Evolutionary conservation across 2,329 filamentous ascomycete genomes (phyloP).

Genomic region (Chlorencoelia australis): DNA sequence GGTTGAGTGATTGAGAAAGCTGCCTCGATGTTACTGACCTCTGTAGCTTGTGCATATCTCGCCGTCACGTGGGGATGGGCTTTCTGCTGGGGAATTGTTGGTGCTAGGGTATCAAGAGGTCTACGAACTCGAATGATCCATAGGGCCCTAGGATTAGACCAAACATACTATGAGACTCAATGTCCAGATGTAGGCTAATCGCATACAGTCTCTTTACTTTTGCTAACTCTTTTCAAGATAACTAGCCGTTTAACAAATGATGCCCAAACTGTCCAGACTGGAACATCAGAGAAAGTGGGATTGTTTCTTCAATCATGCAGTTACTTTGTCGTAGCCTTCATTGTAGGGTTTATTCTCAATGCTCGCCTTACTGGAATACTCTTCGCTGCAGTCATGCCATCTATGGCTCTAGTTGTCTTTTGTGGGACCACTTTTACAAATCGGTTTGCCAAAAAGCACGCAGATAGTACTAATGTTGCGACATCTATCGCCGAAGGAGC

Average conservation of each 20-base stretch:
- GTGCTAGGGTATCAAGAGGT: slow-evolving; percentile 37
- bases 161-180: slow-evolving; percentile 40
- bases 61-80: slow-evolving; percentile 39
- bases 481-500: slow-evolving; percentile 42
- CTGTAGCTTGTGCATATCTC: slow-evolving; percentile 36
- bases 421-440: slow-evolving; percentile 35
- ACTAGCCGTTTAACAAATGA: slow-evolving; percentile 44
- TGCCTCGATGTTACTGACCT: slow-evolving; percentile 9
- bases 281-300: slow-evolving; percentile 51
- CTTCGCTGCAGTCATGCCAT: slow-evolving; percentile 38
- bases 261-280: slow-evolving; percentile 46
- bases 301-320: slow-evolving; percentile 44
- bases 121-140: slow-evolving; percentile 37
- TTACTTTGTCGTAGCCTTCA: slow-evolving; percentile 48
- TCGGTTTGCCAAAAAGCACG: slow-evolving; percentile 33
- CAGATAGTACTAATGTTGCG: slow-evolving; percentile 37
- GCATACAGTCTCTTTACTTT: background rate
- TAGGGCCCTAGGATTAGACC: slow-evolving; percentile 39
- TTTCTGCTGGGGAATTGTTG: slow-evolving; percentile 38
- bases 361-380: slow-evolving; percentile 45
- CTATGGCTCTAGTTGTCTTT: slow-evolving; percentile 38
- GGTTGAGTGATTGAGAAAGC: too few species aligned
- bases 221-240: slow-evolving; percentile 42
- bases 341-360: slow-evolving; percentile 48
- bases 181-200: slow-evolving; percentile 36